A percentile compares a stretch with the other conserved stretches of the same genome.
phyloP scores from a whole-genome alignment of 768 basidiomycete genomes.

The Obba rivulosa region DNA sequence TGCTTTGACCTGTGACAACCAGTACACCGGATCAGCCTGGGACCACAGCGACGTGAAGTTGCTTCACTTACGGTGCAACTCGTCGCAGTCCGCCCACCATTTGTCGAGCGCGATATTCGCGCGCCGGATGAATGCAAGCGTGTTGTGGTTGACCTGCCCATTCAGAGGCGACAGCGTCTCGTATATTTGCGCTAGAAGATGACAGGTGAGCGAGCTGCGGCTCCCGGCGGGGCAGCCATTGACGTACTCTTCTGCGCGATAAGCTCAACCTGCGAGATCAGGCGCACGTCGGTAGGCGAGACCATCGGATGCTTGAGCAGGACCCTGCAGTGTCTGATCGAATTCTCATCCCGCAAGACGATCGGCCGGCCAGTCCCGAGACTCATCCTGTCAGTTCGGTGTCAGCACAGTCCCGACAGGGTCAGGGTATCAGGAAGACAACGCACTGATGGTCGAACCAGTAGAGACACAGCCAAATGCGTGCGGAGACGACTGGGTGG shows the following conservation, averaged over 20 bases:
- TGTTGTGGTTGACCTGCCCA: slow-evolving; percentile 81
- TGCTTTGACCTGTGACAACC: slow-evolving; percentile 49
- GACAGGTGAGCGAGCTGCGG: neutral
- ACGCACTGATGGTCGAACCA: slow-evolving; percentile 95
- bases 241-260: slow-evolving; percentile 84
- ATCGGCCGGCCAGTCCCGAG: slow-evolving; percentile 89
- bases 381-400: slow-evolving; percentile 58
- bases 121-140: slow-evolving; percentile 81
- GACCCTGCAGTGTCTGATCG: slow-evolving; percentile 78
- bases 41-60: neutral
- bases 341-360: slow-evolving; percentile 83
- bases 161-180: slow-evolving; percentile 84
- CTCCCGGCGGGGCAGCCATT: neutral
- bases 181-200: slow-evolving; percentile 75
- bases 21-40: neutral
- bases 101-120: slow-evolving; percentile 83
- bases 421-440: slow-evolving; percentile 1
- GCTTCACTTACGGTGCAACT: slow-evolving; percentile 60
- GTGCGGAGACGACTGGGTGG: slow-evolving; percentile 75
- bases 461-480: slow-evolving; percentile 92
- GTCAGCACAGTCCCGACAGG: slow-evolving; percentile 1
- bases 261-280: slow-evolving; percentile 84
- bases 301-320: slow-evolving; percentile 82
- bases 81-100: slow-evolving; percentile 89
- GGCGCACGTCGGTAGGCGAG: slow-evolving; percentile 83